Evolutionary conservation across 345 rosid species (phyloP).

Genomic region (Carallia pectinifolia): DNA sequence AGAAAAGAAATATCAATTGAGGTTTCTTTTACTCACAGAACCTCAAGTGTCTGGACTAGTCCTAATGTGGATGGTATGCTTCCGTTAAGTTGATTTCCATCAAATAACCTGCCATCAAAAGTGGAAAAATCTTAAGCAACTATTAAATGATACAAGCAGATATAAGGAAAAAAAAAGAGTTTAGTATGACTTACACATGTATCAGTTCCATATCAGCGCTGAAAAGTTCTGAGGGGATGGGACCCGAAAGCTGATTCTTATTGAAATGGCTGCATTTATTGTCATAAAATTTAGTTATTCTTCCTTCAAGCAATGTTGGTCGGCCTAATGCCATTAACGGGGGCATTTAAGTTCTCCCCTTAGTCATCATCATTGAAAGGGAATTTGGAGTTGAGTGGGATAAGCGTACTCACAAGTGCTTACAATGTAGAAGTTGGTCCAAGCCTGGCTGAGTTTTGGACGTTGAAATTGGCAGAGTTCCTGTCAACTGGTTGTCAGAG

Average conservation of each 20-base stretch:
- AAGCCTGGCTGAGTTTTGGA: conserved; percentile 50
- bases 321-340: neutral
- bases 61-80: conserved; percentile 66
- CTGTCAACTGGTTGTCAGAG: conserved; percentile 81
- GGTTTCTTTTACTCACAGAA: conserved; percentile 69
- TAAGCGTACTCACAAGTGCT: conserved; percentile 76
- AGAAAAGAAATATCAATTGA: neutral
- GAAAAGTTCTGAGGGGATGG: conserved; percentile 65
- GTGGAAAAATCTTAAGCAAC: conserved; percentile 3
- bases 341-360: neutral
- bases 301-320: neutral
- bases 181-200: conserved; percentile 63
- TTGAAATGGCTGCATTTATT: conserved; percentile 77
- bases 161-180: neutral
- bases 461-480: conserved; percentile 70
- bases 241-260: conserved; percentile 86
- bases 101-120: conserved; percentile 54
- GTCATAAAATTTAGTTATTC: conserved; percentile 14
- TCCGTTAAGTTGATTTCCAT: conserved; percentile 71
- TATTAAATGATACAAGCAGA: conserved; percentile 1
- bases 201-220: conserved; percentile 70
- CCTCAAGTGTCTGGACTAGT: conserved; percentile 80
- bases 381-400: neutral
- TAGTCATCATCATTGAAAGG: neutral
- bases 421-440: conserved; percentile 68